Conservation (phyloP, 306 rosid species). For the Quercus agrifolia region DNA sequence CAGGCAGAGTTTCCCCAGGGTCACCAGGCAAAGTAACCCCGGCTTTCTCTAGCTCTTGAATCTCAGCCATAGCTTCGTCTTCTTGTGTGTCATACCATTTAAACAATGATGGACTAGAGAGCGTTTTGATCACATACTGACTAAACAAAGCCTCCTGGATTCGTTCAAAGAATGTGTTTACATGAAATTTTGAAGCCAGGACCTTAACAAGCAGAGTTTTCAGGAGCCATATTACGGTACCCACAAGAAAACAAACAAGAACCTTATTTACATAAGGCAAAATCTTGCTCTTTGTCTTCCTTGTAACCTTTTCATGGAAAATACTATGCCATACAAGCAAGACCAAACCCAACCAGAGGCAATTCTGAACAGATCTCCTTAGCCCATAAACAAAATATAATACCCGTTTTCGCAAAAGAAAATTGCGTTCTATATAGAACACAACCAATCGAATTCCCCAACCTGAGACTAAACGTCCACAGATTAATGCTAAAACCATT, state of each 20-base stretch:
- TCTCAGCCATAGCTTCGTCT: conserved; percentile 16
- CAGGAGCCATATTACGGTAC: conserved; percentile 30
- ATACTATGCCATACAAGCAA: conserved; percentile 36
- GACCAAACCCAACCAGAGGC: conserved; percentile 39
- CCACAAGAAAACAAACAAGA: conserved; percentile 30
- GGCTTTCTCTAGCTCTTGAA: conserved; percentile 16
- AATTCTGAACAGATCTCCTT: conserved; percentile 36
- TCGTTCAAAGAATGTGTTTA: conserved; percentile 31
- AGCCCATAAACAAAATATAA: conserved; percentile 39
- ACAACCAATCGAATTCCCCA: conserved; percentile 36
- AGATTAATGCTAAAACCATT: conserved; percentile 33
- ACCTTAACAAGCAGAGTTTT: conserved; percentile 39
- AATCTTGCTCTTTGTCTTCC: conserved; percentile 16
- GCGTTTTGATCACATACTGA: conserved; percentile 37
- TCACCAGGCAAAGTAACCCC: conserved; percentile 22
- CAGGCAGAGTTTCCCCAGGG: conserved; percentile 21
- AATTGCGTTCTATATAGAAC: conserved; percentile 33
- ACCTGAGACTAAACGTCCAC: conserved; percentile 42
- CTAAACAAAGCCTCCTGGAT: conserved; percentile 38
- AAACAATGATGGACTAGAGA: conserved; percentile 29
- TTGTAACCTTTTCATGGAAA: conserved; percentile 25
- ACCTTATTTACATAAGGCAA: conserved; percentile 32
- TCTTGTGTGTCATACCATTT: not conserved
- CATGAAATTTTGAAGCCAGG: conserved; percentile 40
- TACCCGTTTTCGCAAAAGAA: conserved; percentile 33